Percentiles rank a stretch among this genome's conserved stretches.
phyloP scores from a whole-genome alignment of 1,284 basidiomycete species.

The Irpex sp. region DNA sequence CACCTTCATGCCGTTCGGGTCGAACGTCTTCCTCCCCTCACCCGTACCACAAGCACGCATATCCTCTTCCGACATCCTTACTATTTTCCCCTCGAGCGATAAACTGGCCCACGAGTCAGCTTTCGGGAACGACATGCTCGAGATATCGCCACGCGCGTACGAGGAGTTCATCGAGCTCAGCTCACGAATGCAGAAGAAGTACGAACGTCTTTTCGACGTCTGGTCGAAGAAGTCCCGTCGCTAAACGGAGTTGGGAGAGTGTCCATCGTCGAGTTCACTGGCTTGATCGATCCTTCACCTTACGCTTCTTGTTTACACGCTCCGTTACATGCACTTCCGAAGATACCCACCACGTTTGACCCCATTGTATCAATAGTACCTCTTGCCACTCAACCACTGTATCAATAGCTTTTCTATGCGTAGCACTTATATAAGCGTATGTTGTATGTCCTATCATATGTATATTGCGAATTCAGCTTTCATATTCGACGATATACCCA shows the following conservation, averaged over 20 bases:
- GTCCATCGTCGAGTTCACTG: background rate
- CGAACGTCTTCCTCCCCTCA: conserved; percentile 57
- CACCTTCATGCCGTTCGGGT: conserved; percentile 57
- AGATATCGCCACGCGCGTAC: conserved; percentile 53
- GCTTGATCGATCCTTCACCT: background rate
- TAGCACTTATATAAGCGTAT: background rate
- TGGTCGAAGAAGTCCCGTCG: conserved; percentile 6
- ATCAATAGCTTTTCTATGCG: background rate
- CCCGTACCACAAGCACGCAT: conserved; percentile 58
- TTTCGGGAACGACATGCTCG: conserved; percentile 50
- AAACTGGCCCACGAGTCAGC: conserved; percentile 31
- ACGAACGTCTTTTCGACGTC: conserved; percentile 41
- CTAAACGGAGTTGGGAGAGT: background rate
- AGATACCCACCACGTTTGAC: background rate
- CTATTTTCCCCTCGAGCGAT: conserved; percentile 46
- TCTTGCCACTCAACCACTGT: background rate
- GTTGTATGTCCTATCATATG: background rate
- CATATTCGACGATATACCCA: background rate
- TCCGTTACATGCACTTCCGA: background rate
- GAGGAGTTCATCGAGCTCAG: conserved; percentile 50
- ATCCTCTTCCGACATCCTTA: conserved; percentile 48
- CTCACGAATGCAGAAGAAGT: conserved; percentile 43
- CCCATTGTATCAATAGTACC: background rate
- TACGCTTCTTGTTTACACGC: background rate
- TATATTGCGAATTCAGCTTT: background rate